A percentile compares a stretch with the other conserved stretches of the same genome.
Conservation (phyloP, 306 rosid genomes). For the Lathyrus aphaca region DNA sequence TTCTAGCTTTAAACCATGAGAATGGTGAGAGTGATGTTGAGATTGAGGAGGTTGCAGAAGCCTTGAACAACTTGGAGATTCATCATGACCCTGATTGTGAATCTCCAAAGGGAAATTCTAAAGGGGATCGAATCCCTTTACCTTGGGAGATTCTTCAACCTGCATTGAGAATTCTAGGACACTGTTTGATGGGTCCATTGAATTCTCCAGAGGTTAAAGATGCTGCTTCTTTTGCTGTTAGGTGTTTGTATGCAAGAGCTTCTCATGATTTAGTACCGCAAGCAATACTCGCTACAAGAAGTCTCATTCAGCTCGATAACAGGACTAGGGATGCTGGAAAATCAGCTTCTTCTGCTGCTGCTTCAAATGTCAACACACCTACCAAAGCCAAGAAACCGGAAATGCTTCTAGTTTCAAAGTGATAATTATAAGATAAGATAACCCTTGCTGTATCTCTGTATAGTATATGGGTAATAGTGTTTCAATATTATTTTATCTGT, state of each 20-base stretch:
- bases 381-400: conserved; percentile 89
- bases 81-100: conserved; percentile 45
- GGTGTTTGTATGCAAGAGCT: conserved; percentile 79
- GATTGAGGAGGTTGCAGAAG: conserved; percentile 50
- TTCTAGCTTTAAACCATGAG: conserved; percentile 22
- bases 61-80: conserved; percentile 54
- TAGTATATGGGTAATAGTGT: conserved; percentile 30
- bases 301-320: conserved; percentile 89
- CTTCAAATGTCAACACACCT: conserved; percentile 77
- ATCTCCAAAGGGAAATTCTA: conserved; percentile 1
- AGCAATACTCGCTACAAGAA: conserved; percentile 82
- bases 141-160: conserved; percentile 99
- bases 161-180: conserved; percentile 78
- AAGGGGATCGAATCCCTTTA: conserved; percentile 73
- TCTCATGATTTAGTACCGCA: conserved; percentile 91
- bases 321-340: conserved; percentile 56
- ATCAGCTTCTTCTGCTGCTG: conserved; percentile 38
- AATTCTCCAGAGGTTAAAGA: conserved; percentile 77
- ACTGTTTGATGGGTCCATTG: conserved; percentile 85
- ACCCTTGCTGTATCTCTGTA: conserved; percentile 48
- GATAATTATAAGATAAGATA: conserved; percentile 46
- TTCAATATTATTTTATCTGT: conserved; percentile 44
- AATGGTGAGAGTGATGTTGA: conserved; percentile 17
- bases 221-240: conserved; percentile 64
- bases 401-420: conserved; percentile 83